Evolutionary conservation across 345 rosid species (phyloP), one percentile per base, ranked within the genome.

Genomic region (Diplotaxis tenuifolia): DNA sequence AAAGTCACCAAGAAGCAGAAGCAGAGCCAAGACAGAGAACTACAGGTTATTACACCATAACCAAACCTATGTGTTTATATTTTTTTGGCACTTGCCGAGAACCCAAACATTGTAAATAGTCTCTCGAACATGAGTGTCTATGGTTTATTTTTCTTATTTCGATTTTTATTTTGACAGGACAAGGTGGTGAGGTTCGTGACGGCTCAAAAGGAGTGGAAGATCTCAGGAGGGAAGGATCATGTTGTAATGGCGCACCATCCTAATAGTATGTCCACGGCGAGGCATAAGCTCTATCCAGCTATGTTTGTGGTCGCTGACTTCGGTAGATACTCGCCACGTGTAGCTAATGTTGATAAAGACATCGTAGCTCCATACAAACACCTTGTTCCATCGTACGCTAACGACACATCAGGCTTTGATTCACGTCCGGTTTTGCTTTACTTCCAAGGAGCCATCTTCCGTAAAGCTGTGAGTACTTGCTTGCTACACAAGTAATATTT

Each of bases 381-480:
- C 65, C 80, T 92, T 34, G 83, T 92, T 58, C 82, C 71, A 63
- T 83, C 80, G 32, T 90, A 87, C 22, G 77, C 5, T 16, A 84
- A 87, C 49, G 99, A 95, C 75, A 59, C 83, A 5, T 87, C 92
- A 9, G 85, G 77, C 27, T 92, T 88, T 60, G 89, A 86, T 47
- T 81, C 74, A 78, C 96, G 98, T 53, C 88, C 87, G 3, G 84
- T 86, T 38, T 82, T 95, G 84, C 87, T 95, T 5, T 95, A 87
- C 85, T 95, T 95, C 49, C 98, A 90, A 84, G 99, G 99, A 40
- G 97, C 98, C 77, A 92, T 95, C 74, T 83, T 92, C 80, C 83
- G 99, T 60, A 95, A 95, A 89, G 97, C 86, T 80, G 99, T 92
- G 74, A 64, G 97, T 53, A 6, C n/a, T 53, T n/a, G 19, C 50